Evolutionary conservation across 129 eudicot genomes (phyloP).

Genomic region (Tanacetum coccineum): DNA sequence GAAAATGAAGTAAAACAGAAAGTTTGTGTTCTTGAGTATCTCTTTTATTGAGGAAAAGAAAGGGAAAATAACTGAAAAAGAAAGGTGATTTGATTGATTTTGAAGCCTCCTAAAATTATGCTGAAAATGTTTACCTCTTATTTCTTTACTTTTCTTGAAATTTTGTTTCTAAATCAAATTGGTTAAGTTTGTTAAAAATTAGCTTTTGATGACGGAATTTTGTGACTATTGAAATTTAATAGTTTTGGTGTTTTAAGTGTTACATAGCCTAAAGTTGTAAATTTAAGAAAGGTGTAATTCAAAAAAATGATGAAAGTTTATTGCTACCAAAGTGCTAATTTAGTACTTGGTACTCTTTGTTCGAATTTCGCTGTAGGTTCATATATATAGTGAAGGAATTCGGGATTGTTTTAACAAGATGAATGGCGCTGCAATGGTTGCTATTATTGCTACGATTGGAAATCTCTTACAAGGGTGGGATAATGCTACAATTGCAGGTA

Average conservation of each 20-base stretch:
- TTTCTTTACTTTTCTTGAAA: too few species aligned
- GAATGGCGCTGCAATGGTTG: constrained; percentile 73
- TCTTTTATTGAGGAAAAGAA: too few species aligned
- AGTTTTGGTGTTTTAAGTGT: not conserved
- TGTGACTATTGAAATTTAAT: not conserved
- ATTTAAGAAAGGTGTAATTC: not conserved
- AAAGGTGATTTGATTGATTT: too few species aligned
- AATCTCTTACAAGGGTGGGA: constrained; percentile 82
- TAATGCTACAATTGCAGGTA: constrained; percentile 83
- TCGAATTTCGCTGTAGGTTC: constrained; percentile 11
- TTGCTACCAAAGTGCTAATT: not conserved
- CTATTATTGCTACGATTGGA: constrained; percentile 67
- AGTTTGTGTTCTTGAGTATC: too few species aligned
- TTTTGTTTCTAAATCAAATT: constrained; percentile 5
- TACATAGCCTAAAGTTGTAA: constrained; percentile 6
- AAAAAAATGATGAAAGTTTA: constrained; percentile 18
- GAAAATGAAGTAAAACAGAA: too few species aligned
- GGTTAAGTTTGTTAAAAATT: not conserved
- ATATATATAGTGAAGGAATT: not conserved
- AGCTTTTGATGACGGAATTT: not conserved
- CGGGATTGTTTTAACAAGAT: constrained; percentile 31
- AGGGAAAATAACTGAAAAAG: too few species aligned
- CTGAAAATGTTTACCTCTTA: too few species aligned
- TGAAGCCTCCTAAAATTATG: too few species aligned
- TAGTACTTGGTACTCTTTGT: not conserved